These are phyloP conservation scores for Colletotrichum camelliae DNA, from an alignment of 2,329 filamentous ascomycete species.

Conservation along the genomic window DNA sequence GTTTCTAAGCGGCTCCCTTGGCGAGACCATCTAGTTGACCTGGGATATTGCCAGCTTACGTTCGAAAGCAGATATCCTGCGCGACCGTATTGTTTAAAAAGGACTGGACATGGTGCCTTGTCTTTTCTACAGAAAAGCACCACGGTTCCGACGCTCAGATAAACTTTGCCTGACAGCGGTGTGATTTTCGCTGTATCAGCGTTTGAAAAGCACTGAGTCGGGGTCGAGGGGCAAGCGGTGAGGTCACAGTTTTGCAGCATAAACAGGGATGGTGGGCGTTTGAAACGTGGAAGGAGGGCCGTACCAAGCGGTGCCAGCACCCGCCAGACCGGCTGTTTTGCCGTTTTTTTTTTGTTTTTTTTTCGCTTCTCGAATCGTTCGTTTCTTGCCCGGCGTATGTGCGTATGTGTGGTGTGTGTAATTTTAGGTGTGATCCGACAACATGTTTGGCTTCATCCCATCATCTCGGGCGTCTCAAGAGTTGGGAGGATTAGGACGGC, in stretches of 20 bases:
- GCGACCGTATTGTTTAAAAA: not conserved
- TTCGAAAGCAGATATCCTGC: not conserved
- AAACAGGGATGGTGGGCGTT: not conserved
- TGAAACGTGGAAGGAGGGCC: not conserved
- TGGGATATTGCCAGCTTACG: not conserved
- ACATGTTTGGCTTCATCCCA: constrained; percentile 4
- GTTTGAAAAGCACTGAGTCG: not conserved
- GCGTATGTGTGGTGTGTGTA: not conserved
- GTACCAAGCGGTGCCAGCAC: not conserved
- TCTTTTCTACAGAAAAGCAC: not conserved
- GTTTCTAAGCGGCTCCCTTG: not conserved
- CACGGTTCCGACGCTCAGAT: not conserved
- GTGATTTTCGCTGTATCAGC: not conserved
- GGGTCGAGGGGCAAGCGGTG: not conserved
- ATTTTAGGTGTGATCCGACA: not conserved
- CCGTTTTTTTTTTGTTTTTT: not conserved
- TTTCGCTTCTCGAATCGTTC: not conserved
- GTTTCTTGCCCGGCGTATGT: not conserved
- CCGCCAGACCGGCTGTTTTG: not conserved
- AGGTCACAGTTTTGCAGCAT: not conserved
- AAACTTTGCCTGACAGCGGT: not conserved
- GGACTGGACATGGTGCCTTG: not conserved
- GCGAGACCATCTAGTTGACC: not conserved
- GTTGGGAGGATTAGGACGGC: not conserved
- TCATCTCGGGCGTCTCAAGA: constrained; percentile 2